Evolutionary conservation across 2,329 filamentous ascomycete species (phyloP), one percentile per base, ranked within the genome.

Genomic region (Dactylonectria macrodidyma): DNA sequence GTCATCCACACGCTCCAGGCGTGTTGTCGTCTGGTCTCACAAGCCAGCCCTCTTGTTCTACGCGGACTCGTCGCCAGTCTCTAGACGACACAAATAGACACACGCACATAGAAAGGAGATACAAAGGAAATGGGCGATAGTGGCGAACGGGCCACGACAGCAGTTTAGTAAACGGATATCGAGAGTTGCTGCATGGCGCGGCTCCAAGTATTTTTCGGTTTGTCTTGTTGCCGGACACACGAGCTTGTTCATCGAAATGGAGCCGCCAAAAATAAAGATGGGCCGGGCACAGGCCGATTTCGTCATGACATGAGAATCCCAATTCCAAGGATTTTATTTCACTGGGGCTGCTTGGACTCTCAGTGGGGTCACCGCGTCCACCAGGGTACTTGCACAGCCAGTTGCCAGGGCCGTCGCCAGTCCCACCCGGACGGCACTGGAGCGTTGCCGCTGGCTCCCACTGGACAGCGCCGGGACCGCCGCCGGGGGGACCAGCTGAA

Each of bases 291-390:
- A 36, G 54, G 6, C 34, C 51, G 46, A 54, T 66, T 66, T 54
- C 64, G 64, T 66, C 64, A 66, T 62, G 46, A 59, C 52, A 59
- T 33, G 58, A 52, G 48, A 59, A 66, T 62, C 64, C 30, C 54
- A 66, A 66, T 62, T 66, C 59, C 64, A 66, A 38, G 64, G 52
- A 58, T 62, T 33, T 54, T 52, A 36, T 58, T 44, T 38, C 33
- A 7, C 50, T 19, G 30, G 16, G 26, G 19, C 47, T 30, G 26
- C 26, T 30, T 30, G 26, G 26, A 7, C 26, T 4, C 26, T 52
- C 36, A 19, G 36, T 30, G 30, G 24, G 8, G 36, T 22, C 26
- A 16, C 19, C 24, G 52, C 63, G 57, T n/a, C 58, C 14, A 26
- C 58, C 34, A 57, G 47, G 51, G 52, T 30, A 30, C 26, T 30